phyloP scores from a whole-genome alignment of 208 protist species.

The Porcisia hertigi region DNA sequence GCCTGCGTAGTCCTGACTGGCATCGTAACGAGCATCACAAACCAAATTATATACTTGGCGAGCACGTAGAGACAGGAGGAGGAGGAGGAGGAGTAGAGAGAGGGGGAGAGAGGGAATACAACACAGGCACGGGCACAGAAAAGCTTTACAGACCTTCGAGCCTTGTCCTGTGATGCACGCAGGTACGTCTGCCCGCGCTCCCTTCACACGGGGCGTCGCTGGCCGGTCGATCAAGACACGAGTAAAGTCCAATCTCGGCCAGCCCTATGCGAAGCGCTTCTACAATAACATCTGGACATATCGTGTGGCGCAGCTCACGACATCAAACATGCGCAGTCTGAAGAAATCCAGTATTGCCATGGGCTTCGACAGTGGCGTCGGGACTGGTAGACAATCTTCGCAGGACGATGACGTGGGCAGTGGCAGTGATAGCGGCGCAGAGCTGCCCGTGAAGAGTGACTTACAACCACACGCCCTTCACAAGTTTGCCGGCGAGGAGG shows the following conservation, averaged over 20 bases:
- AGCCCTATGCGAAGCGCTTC: constrained; percentile 65
- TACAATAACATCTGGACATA: constrained; percentile 83
- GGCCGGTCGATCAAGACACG: constrained; percentile 73
- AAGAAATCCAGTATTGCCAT: constrained; percentile 56
- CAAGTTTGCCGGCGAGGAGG: constrained; percentile 67
- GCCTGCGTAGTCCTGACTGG: background rate
- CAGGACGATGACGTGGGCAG: constrained; percentile 4
- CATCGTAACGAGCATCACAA: background rate
- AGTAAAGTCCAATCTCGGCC: constrained; percentile 68
- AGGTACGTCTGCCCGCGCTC: background rate
- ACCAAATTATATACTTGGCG: background rate
- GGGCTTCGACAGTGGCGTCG: constrained; percentile 35
- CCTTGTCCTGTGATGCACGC: background rate
- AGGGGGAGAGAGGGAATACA: no score
- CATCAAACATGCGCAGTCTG: constrained; percentile 68
- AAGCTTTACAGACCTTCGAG: background rate
- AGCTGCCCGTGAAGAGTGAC: constrained; percentile 71
- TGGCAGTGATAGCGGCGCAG: constrained; percentile 15
- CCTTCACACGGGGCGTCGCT: constrained; percentile 48
- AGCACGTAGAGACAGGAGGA: background rate
- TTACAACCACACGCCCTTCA: constrained; percentile 84
- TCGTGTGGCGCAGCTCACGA: constrained; percentile 83
- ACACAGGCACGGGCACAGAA: background rate
- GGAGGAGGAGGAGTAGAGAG: background rate
- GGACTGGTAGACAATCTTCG: constrained; percentile 3